Base-by-base conservation (phyloP, 176 grass and related monocot genomes). In the Cocos nucifera region DNA sequence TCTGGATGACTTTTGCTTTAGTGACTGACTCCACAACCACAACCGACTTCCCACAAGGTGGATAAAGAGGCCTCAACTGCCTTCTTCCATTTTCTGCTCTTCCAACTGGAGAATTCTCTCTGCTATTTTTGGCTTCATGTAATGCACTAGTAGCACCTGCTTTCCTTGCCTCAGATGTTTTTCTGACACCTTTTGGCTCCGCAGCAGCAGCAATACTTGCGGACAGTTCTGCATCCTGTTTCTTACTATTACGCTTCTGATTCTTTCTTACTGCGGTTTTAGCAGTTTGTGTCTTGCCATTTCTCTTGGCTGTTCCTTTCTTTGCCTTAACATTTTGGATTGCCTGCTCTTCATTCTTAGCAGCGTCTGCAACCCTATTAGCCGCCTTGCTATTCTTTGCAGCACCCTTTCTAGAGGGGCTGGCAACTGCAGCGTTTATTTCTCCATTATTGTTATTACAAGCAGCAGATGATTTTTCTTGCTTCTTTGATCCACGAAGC, bases 1-100 rank as follows among this genome's bases (percentile, higher is more conserved):
- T 97, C 58, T 97, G 92, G 73, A 97, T 97, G 48, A 97, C 81
- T 88, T 83, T 88, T 70, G 92, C 83, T 78, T 91, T 97, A 12
- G 84, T 91, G 52, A 49, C 84, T 44, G 92, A 97, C 73, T 97
- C 92, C 26, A 97, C 92, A 19, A 97, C 78, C 52, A 97, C 81
- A 73, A 97, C 92, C 62, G 92, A 97, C 71, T 88, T 97, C 27
- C 72, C 80, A 69, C 49, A 58, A 24, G 87, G 84, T 35, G 92
- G 92, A 23, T 97, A 91, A 68, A 97, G 81, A 69, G 92, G 81
- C 18, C 62, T 24, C 61, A 85, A 59, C 50, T 74, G 59, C 25
- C 80, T 78, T 56, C 44, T 51, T 35, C 65, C 52, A 67, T 18
- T 29, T 50, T 22, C 35, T 9, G 2, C 15, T 19, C 15, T 51